phyloP scores from a whole-genome alignment of 2,329 filamentous ascomycete genomes.

The Neophaeococcomyces aloes region DNA sequence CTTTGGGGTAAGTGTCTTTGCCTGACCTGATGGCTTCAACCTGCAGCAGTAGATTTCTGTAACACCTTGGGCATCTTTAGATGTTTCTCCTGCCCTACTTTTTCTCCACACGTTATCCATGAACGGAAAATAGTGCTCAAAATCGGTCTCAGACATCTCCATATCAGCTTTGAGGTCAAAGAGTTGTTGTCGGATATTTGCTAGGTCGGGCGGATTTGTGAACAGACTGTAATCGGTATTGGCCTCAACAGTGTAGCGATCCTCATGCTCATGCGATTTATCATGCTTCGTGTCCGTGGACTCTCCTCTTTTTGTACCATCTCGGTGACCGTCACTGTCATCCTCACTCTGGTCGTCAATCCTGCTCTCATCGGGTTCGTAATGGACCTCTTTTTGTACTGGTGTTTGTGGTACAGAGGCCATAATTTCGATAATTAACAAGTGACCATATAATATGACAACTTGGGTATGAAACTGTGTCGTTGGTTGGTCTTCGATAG shows the following conservation, averaged over 20 bases:
- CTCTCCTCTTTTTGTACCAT: constrained; percentile 11
- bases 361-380: not conserved
- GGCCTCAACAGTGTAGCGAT: constrained; percentile 1
- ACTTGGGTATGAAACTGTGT: not conserved
- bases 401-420: not conserved
- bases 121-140: constrained; percentile 39
- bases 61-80: constrained; percentile 7
- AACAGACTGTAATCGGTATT: constrained; percentile 27
- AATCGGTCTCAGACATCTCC: constrained; percentile 37
- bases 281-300: constrained; percentile 10
- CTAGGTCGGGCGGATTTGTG: constrained; percentile 34
- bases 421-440: not conserved
- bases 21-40: constrained; percentile 30
- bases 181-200: constrained; percentile 32
- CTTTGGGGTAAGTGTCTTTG: constrained; percentile 30
- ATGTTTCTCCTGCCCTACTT: constrained; percentile 25
- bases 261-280: constrained; percentile 6
- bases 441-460: too few relatives aligned
- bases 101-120: constrained; percentile 43
- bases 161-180: constrained; percentile 38
- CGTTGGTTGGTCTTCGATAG: too few relatives aligned
- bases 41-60: constrained; percentile 41
- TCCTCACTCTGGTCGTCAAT: constrained; percentile 8
- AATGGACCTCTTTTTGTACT: not conserved
- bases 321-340: constrained; percentile 5